These are phyloP conservation scores for Triticum dicoccoides DNA, from an alignment of 176 grass and related monocot genomes.

Conservation along the genomic window DNA sequence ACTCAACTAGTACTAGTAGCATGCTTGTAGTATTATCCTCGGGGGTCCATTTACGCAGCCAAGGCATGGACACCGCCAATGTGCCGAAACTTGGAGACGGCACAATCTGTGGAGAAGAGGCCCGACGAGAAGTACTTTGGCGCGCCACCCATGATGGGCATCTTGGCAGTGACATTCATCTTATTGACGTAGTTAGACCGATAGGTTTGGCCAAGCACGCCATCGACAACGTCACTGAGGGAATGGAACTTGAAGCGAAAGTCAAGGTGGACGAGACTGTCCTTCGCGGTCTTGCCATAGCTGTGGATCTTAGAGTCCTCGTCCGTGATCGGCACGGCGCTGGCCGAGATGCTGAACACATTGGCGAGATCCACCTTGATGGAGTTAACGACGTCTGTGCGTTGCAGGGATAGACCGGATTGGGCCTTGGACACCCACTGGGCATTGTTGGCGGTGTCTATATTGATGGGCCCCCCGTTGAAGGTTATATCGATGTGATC, in stretches of 20 bases:
- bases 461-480: slow-evolving; percentile 34
- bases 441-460: slow-evolving; percentile 15
- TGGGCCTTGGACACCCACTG: slow-evolving; percentile 21
- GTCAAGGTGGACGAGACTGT: slow-evolving; percentile 62
- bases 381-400: slow-evolving; percentile 28
- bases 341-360: slow-evolving; percentile 55
- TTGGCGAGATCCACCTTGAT: slow-evolving; percentile 45
- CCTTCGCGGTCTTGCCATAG: slow-evolving; percentile 33
- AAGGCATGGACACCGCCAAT: too few species aligned
- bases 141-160: slow-evolving; percentile 29
- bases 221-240: slow-evolving; percentile 34
- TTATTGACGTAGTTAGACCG: slow-evolving; percentile 2
- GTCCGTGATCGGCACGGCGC: slow-evolving; percentile 45
- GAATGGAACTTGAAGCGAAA: slow-evolving; percentile 57
- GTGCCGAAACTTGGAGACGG: too few species aligned
- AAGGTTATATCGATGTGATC: slow-evolving; percentile 53
- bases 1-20: not conserved
- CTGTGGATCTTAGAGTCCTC: slow-evolving; percentile 48
- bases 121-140: slow-evolving; percentile 9
- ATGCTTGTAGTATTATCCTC: not conserved
- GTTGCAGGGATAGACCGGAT: not conserved
- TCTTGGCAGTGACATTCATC: slow-evolving; percentile 21
- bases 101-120: not conserved
- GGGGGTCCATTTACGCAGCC: not conserved
- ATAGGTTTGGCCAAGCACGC: slow-evolving; percentile 37